Evolutionary conservation across 2,329 filamentous ascomycete genomes (phyloP).

Genomic region (Microdochium nivale): DNA sequence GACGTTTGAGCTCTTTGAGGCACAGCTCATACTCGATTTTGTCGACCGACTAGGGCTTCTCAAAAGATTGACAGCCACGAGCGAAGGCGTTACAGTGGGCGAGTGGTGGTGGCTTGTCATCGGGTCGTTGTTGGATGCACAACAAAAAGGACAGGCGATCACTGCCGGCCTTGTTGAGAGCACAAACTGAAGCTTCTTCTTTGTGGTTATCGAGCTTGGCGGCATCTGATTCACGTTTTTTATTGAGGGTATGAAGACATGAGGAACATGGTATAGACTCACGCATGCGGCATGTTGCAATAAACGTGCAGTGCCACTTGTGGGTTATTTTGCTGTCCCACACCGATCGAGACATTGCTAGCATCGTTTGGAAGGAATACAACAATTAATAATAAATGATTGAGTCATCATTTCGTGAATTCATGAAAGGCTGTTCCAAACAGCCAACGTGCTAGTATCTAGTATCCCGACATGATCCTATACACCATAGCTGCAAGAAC

Average conservation of each 20-base stretch:
- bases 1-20: constrained; percentile 55
- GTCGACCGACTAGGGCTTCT: constrained; percentile 44
- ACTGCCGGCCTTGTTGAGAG: not conserved
- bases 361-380: not conserved
- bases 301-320: too few species aligned
- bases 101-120: constrained; percentile 64
- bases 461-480: constrained; percentile 35
- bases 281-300: too few species aligned
- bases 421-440: constrained; percentile 1
- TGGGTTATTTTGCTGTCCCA: too few species aligned
- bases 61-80: constrained; percentile 24
- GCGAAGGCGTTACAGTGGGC: constrained; percentile 34
- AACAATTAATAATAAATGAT: constrained; percentile 1
- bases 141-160: constrained; percentile 3
- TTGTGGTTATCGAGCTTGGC: too few species aligned
- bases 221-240: too few species aligned
- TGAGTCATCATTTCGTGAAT: not conserved
- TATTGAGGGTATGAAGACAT: too few species aligned
- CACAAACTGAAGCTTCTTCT: not conserved
- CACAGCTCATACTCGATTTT: constrained; percentile 51
- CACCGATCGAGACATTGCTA: too few species aligned
- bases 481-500: constrained; percentile 62
- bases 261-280: too few species aligned
- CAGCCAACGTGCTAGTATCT: constrained; percentile 4
- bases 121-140: constrained; percentile 21